Evolutionary conservation across 805 yeast genomes (phyloP).

Genomic region (Metschnikowia hibisci): DNA sequence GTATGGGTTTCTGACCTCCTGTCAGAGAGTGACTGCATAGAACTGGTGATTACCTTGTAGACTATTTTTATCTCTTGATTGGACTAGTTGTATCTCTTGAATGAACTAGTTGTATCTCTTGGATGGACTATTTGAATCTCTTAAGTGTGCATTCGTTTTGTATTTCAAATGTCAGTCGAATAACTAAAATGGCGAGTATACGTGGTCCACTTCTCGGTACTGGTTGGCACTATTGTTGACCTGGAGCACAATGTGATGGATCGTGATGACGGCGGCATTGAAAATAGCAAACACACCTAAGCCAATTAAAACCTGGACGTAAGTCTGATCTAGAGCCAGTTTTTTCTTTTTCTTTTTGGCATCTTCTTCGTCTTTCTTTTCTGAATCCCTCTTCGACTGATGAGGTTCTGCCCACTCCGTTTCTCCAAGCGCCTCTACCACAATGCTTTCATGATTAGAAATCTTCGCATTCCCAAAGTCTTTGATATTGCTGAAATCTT

Average conservation of each 20-base stretch:
- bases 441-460: not conserved
- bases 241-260: slow-evolving; percentile 36
- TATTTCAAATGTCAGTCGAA: not conserved
- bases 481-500: no score
- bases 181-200: slow-evolving; percentile 11
- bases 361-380: not conserved
- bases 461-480: not conserved
- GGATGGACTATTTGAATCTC: no score
- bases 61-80: no score
- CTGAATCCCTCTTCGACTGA: not conserved
- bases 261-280: slow-evolving; percentile 33
- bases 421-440: not conserved
- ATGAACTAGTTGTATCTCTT: no score
- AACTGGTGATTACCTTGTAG: no score
- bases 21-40: no score
- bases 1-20: no score
- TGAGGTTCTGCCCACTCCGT: not conserved
- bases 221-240: slow-evolving; percentile 25
- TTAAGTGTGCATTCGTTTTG: no score
- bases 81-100: no score
- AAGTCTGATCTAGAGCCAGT: slow-evolving; percentile 15
- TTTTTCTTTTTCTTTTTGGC: slow-evolving; percentile 3
- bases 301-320: slow-evolving; percentile 32
- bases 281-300: slow-evolving; percentile 32
- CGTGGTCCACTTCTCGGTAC: slow-evolving; percentile 34